Conservation (phyloP, 495 filamentous ascomycete species). For the Podospora conica region DNA sequence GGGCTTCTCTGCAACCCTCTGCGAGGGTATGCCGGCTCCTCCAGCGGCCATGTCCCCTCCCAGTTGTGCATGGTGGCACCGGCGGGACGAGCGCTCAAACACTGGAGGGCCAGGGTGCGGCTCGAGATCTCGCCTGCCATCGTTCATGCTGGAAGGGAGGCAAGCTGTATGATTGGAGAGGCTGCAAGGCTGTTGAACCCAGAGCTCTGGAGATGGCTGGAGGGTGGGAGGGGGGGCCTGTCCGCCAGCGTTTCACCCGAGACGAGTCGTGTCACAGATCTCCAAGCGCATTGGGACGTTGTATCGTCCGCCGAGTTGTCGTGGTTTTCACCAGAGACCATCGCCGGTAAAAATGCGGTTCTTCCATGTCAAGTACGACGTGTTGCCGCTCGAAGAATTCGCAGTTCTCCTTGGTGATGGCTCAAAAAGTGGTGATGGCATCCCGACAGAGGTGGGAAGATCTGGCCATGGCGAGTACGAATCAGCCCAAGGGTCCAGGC, state of each 20-base stretch:
- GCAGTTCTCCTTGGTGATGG: neutral
- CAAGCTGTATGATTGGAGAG: constrained; percentile 19
- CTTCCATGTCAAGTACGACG: too few relatives aligned
- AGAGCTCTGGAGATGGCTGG: constrained; percentile 8
- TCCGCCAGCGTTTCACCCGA: constrained; percentile 30
- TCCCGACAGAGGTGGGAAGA: neutral
- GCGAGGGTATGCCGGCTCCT: neutral
- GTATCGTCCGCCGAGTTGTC: neutral
- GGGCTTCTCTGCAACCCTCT: neutral
- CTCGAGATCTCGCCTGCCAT: constrained; percentile 17
- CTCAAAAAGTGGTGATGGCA: neutral
- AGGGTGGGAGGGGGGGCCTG: too few relatives aligned
- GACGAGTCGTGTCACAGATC: neutral
- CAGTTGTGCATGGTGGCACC: constrained; percentile 4
- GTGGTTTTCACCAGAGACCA: constrained; percentile 35
- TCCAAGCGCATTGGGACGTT: neutral
- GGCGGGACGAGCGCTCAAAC: constrained; percentile 31
- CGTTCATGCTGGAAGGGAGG: constrained; percentile 23
- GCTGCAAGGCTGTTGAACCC: constrained; percentile 27
- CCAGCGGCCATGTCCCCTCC: neutral
- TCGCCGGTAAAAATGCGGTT: neutral
- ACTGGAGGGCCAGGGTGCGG: constrained; percentile 23
- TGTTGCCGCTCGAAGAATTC: neutral
- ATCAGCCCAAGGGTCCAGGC: neutral
- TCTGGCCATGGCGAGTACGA: neutral